phyloP scores from a whole-genome alignment of 441 rosid genomes.

The Erodium trifolium region DNA sequence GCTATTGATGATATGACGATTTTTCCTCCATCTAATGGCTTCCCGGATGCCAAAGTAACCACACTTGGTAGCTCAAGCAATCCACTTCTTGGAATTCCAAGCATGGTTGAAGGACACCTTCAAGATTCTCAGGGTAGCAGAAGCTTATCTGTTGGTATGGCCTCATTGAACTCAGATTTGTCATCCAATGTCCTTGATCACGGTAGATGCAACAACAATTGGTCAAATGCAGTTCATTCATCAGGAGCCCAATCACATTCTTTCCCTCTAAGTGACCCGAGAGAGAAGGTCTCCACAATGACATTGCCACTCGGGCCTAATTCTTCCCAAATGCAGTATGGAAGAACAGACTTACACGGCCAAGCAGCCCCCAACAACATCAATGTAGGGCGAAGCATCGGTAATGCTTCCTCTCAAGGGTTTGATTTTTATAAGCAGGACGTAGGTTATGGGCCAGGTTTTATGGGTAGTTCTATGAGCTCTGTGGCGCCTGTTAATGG shows the following conservation, averaged over 20 bases:
- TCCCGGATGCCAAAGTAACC: too few relatives aligned
- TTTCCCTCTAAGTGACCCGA: slow-evolving; percentile 22
- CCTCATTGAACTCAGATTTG: slow-evolving; percentile 18
- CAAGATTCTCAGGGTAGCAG: slow-evolving; percentile 27
- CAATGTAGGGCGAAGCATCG: neutral
- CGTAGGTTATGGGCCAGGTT: slow-evolving; percentile 14
- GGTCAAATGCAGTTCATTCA: slow-evolving; percentile 37
- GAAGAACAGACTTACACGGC: slow-evolving; percentile 26
- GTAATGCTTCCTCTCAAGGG: slow-evolving; percentile 18
- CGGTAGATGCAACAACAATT: slow-evolving; percentile 18
- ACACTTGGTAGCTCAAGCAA: slow-evolving; percentile 25
- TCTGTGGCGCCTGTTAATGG: slow-evolving; percentile 16
- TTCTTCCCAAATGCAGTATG: slow-evolving; percentile 21
- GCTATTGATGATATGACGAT: slow-evolving; percentile 23
- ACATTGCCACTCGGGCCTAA: slow-evolving; percentile 32
- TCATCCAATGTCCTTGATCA: slow-evolving; percentile 29
- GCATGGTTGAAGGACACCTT: slow-evolving; percentile 18
- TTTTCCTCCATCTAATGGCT: slow-evolving; percentile 26
- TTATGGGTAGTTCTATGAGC: slow-evolving; percentile 18
- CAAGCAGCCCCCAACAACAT: slow-evolving; percentile 21
- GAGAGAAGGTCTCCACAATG: slow-evolving; percentile 29
- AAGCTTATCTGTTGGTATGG: slow-evolving; percentile 28
- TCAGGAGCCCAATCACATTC: slow-evolving; percentile 14
- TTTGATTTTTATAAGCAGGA: slow-evolving; percentile 32
- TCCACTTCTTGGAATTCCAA: slow-evolving; percentile 21